These are phyloP conservation scores for Salvia hispanica DNA, from an alignment of 257 asterid species.

Conservation along the genomic window DNA sequence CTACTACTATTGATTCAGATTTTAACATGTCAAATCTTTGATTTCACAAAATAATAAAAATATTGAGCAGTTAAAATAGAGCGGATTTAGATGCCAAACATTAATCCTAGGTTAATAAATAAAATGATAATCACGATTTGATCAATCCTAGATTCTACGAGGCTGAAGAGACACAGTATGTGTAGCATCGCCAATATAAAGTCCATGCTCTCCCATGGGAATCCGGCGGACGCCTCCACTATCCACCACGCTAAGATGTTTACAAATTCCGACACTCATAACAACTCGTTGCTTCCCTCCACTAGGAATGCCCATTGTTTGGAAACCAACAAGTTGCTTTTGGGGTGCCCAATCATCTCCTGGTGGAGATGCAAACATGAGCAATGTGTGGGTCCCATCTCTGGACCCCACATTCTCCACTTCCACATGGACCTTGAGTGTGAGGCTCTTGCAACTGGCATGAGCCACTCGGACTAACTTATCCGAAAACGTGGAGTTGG, in stretches of 20 bases:
- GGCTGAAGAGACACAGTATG: conserved; percentile 58
- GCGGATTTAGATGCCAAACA: not conserved
- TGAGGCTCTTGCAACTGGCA: conserved; percentile 48
- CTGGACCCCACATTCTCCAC: conserved; percentile 60
- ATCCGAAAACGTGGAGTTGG: conserved; percentile 32
- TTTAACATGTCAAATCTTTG: too few relatives aligned
- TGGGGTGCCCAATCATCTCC: conserved; percentile 50
- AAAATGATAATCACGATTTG: conserved; percentile 29
- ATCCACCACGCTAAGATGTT: conserved; percentile 76
- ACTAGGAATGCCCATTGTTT: conserved; percentile 46
- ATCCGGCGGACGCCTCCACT: conserved; percentile 59
- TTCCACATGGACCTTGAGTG: conserved; percentile 45
- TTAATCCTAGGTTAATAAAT: not conserved
- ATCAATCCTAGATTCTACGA: conserved; percentile 31
- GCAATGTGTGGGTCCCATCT: conserved; percentile 67
- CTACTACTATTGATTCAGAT: too few relatives aligned
- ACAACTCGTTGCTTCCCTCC: conserved; percentile 40
- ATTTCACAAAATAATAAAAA: not conserved
- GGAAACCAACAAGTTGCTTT: conserved; percentile 65
- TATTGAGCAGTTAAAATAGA: not conserved
- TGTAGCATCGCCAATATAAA: conserved; percentile 56
- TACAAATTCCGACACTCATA: conserved; percentile 61
- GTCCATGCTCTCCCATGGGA: conserved; percentile 68
- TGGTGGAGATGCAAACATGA: conserved; percentile 63
- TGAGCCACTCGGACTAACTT: conserved; percentile 53